A percentile compares a stretch with the other conserved stretches of the same genome.
Evolutionary conservation across 805 yeast species (phyloP).

Genomic region (Teunomyces stri): DNA sequence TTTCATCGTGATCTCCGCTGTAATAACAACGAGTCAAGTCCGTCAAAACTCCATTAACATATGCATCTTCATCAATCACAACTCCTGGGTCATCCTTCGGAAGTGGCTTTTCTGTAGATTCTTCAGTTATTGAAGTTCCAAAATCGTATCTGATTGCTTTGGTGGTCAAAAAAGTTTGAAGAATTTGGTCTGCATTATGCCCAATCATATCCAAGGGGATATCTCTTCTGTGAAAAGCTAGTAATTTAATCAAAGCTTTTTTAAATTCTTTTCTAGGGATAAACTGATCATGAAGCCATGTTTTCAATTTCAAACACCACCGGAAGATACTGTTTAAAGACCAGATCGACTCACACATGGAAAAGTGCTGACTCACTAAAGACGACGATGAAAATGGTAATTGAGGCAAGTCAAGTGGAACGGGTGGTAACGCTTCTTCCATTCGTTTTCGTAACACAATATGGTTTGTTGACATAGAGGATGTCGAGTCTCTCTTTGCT

Average conservation of each 20-base stretch:
- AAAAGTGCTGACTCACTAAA: constrained; percentile 47
- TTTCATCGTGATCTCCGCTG: constrained; percentile 13
- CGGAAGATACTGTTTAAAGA: constrained; percentile 47
- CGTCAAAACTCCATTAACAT: constrained; percentile 41
- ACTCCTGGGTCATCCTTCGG: constrained; percentile 10
- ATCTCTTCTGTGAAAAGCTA: constrained; percentile 50
- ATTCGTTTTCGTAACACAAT: constrained; percentile 11
- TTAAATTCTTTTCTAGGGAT: constrained; percentile 53
- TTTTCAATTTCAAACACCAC: constrained; percentile 52
- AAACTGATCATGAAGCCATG: constrained; percentile 52
- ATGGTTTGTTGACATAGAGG: constrained; percentile 1
- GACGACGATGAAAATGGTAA: constrained; percentile 55
- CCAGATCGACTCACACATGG: constrained; percentile 46
- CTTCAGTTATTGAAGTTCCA: background rate
- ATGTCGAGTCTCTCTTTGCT: constrained; percentile 1
- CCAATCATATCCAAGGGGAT: constrained; percentile 50
- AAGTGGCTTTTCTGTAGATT: background rate
- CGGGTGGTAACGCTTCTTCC: constrained; percentile 35
- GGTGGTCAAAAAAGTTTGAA: constrained; percentile 35
- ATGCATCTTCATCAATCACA: constrained; percentile 13
- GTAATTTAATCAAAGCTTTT: constrained; percentile 48
- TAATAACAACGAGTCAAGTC: constrained; percentile 50
- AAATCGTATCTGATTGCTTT: constrained; percentile 40
- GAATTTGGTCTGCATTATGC: constrained; percentile 48
- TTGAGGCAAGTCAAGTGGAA: constrained; percentile 50